Evolutionary conservation across 2,329 filamentous ascomycete genomes (phyloP).

Genomic region (Claviceps sp.): DNA sequence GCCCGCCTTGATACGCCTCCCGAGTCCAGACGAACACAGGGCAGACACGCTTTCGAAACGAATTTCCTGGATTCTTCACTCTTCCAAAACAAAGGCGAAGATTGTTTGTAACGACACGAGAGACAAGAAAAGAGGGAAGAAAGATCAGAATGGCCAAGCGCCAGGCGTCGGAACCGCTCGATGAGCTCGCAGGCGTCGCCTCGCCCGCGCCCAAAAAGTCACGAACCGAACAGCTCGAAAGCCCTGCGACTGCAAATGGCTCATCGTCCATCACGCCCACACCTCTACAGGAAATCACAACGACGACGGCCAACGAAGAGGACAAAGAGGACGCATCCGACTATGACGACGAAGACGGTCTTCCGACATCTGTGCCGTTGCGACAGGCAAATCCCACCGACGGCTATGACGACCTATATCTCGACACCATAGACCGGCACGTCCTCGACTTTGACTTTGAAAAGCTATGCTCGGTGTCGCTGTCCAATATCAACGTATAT

Average conservation of each 20-base stretch:
- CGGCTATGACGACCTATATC: constrained; percentile 90
- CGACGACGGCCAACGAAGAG: constrained; percentile 11
- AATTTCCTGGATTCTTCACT: neutral
- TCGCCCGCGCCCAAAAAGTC: constrained; percentile 49
- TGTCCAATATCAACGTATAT: constrained; percentile 98
- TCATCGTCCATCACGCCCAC: constrained; percentile 15
- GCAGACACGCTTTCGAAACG: neutral
- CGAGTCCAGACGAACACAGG: neutral
- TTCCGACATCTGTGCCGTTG: constrained; percentile 29
- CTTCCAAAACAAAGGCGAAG: no score
- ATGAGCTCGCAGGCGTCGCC: constrained; percentile 38
- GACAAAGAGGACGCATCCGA: constrained; percentile 21
- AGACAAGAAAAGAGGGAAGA: neutral
- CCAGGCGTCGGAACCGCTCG: constrained; percentile 45
- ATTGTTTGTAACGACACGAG: neutral
- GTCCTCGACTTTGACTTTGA: constrained; percentile 98
- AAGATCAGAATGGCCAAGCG: constrained; percentile 34
- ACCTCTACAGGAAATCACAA: constrained; percentile 8
- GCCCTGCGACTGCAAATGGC: constrained; percentile 20
- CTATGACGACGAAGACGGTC: constrained; percentile 28
- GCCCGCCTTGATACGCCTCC: neutral
- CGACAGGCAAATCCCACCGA: constrained; percentile 69
- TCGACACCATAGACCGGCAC: constrained; percentile 89
- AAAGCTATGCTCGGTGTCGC: constrained; percentile 88
- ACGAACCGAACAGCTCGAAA: constrained; percentile 33